Evolutionary conservation across 2,329 filamentous ascomycete species (phyloP).

Genomic region (Alternaria burnsii): DNA sequence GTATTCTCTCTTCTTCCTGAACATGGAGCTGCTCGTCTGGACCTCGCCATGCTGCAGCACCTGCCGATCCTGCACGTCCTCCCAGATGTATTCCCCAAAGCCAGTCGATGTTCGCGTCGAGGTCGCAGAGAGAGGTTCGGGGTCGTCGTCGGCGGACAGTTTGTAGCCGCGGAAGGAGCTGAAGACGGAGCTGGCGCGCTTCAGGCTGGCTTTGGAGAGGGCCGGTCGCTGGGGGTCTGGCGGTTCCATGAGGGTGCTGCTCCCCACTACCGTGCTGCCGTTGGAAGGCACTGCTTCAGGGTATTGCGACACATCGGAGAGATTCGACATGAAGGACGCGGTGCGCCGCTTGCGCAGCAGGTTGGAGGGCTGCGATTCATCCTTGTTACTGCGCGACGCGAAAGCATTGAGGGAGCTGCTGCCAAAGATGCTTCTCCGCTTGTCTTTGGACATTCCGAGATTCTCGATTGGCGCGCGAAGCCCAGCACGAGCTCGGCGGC

Average conservation of each 20-base stretch:
- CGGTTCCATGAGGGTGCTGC: constrained; percentile 20
- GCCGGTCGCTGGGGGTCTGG: constrained; percentile 22
- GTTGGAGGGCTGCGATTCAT: constrained; percentile 47
- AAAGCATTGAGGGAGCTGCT: constrained; percentile 44
- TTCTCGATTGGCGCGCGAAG: constrained; percentile 34
- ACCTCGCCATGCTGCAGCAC: constrained; percentile 74
- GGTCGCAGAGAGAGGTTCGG: constrained; percentile 56
- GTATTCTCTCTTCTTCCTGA: constrained; percentile 76
- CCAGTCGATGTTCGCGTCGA: constrained; percentile 58
- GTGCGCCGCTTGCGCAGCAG: constrained; percentile 51
- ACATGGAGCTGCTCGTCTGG: constrained; percentile 73
- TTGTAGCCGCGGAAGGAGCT: constrained; percentile 65
- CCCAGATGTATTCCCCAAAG: constrained; percentile 50
- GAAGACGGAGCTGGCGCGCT: constrained; percentile 61
- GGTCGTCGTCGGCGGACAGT: constrained; percentile 61
- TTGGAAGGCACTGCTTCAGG: constrained; percentile 30
- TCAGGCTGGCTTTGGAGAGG: constrained; percentile 34
- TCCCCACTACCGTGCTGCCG: constrained; percentile 15
- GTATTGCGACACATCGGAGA: constrained; percentile 39
- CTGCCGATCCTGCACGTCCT: constrained; percentile 46
- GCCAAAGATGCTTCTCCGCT: constrained; percentile 50
- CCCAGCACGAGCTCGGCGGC: constrained; percentile 41
- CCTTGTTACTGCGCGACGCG: constrained; percentile 37
- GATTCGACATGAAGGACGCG: constrained; percentile 46
- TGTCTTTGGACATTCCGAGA: constrained; percentile 48